phyloP scores from a whole-genome alignment of 2,329 filamentous ascomycete species.

The Pestalotiopsis sp. region DNA sequence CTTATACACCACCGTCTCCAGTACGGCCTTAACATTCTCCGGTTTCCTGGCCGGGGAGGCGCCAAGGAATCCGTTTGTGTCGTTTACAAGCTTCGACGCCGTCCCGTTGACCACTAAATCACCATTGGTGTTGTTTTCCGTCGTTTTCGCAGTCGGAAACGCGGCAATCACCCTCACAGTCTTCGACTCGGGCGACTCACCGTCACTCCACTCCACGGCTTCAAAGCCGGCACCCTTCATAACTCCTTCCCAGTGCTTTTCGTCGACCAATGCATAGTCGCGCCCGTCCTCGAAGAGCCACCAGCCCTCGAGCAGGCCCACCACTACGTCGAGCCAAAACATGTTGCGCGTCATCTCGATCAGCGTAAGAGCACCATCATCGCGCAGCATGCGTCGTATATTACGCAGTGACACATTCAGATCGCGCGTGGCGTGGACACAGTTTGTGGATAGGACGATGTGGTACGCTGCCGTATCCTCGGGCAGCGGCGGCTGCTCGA shows the following conservation, averaged over 20 bases:
- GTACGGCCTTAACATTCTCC: neutral
- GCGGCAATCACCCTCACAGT: constrained; percentile 28
- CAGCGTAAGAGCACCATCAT: constrained; percentile 31
- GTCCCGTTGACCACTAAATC: too few species aligned
- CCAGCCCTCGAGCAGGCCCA: constrained; percentile 38
- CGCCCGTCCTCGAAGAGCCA: constrained; percentile 34
- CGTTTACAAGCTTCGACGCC: too few species aligned
- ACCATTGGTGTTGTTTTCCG: too few species aligned
- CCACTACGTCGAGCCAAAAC: constrained; percentile 33
- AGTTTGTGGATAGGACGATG: constrained; percentile 37
- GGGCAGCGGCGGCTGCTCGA: constrained; percentile 28
- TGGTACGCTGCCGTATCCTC: constrained; percentile 26
- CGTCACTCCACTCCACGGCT: constrained; percentile 28
- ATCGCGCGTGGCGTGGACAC: constrained; percentile 37
- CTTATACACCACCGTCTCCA: constrained; percentile 25
- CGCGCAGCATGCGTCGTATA: constrained; percentile 28
- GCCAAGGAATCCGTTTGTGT: too few species aligned
- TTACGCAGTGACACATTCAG: constrained; percentile 26
- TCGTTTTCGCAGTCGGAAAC: neutral
- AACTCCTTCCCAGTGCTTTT: constrained; percentile 23
- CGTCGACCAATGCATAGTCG: constrained; percentile 26
- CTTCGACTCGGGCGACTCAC: constrained; percentile 24
- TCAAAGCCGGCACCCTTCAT: constrained; percentile 25
- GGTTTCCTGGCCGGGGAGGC: neutral
- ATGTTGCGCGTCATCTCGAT: constrained; percentile 33